phyloP scores from a whole-genome alignment of 1,139 yeast species.

The Hyphopichia wangnamkhiaoensis region DNA sequence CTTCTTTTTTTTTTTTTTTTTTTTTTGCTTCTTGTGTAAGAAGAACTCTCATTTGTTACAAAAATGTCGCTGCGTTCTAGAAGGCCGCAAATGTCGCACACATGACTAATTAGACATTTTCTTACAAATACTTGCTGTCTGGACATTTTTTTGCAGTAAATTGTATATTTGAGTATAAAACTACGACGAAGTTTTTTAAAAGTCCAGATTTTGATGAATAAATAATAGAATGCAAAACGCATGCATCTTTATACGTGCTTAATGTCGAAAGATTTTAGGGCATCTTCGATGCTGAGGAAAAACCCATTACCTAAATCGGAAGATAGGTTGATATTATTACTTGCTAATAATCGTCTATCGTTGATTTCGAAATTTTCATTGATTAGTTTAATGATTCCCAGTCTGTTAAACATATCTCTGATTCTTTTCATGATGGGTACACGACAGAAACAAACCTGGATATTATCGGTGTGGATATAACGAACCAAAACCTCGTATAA shows the following conservation, averaged over 20 bases:
- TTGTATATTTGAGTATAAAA: neutral
- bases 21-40: too few species aligned
- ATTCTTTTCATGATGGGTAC: slow-evolving; percentile 22
- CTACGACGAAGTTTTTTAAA: neutral
- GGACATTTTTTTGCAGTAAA: neutral
- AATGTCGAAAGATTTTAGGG: slow-evolving; percentile 19
- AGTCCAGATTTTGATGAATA: neutral
- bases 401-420: slow-evolving; percentile 20
- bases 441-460: slow-evolving; percentile 27
- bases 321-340: slow-evolving; percentile 7
- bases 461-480: slow-evolving; percentile 20
- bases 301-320: slow-evolving; percentile 33
- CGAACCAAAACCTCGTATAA: slow-evolving; percentile 27
- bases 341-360: neutral
- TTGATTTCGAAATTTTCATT: slow-evolving; percentile 16
- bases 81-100: neutral
- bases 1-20: too few species aligned
- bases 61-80: neutral
- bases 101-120: too few species aligned
- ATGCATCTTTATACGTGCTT: neutral
- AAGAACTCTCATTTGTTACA: neutral
- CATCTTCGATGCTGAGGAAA: slow-evolving; percentile 34
- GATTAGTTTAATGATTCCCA: slow-evolving; percentile 26
- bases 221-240: neutral
- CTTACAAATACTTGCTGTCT: too few species aligned